Evolutionary conservation across 2,329 filamentous ascomycete species (phyloP).

Genomic region (Pochonia chlamydosporia): DNA sequence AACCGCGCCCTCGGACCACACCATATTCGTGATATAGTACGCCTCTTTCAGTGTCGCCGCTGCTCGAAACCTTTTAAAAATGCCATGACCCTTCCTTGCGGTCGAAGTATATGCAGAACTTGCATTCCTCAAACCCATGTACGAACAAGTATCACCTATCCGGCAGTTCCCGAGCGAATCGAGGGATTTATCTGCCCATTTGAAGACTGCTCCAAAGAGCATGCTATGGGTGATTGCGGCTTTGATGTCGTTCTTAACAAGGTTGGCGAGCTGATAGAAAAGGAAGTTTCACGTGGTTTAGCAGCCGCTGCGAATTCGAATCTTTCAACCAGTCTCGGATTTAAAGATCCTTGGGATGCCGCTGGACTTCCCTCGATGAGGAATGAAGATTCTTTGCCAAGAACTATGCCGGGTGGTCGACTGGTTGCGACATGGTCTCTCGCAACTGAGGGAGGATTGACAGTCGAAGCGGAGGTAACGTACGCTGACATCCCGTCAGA

Average conservation of each 20-base stretch:
- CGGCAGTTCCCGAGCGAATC: conserved; percentile 58
- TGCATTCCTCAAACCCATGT: conserved; percentile 65
- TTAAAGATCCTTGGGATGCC: conserved; percentile 30
- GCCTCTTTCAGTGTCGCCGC: conserved; percentile 69
- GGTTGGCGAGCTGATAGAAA: conserved; percentile 54
- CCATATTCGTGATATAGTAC: conserved; percentile 38
- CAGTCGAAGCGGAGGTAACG: conserved; percentile 48
- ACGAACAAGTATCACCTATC: conserved; percentile 71
- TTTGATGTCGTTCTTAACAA: conserved; percentile 73
- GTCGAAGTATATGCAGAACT: conserved; percentile 66
- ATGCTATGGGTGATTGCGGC: conserved; percentile 71
- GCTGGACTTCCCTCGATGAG: conserved; percentile 36
- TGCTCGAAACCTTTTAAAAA: conserved; percentile 64
- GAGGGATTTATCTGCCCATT: conserved; percentile 73
- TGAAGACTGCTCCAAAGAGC: conserved; percentile 58
- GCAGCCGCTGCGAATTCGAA: conserved; percentile 17
- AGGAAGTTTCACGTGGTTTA: conserved; percentile 41
- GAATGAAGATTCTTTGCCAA: conserved; percentile 23
- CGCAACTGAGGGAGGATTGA: conserved; percentile 55
- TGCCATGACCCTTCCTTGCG: conserved; percentile 76
- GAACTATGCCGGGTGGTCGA: conserved; percentile 47
- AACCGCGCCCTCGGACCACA: conserved; percentile 2
- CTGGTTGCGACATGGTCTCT: conserved; percentile 62
- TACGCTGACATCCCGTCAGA: conserved; percentile 33
- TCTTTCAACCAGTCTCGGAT: conserved; percentile 33